Conservation (phyloP, 148 eudicot species). For the Silene uniflora region DNA sequence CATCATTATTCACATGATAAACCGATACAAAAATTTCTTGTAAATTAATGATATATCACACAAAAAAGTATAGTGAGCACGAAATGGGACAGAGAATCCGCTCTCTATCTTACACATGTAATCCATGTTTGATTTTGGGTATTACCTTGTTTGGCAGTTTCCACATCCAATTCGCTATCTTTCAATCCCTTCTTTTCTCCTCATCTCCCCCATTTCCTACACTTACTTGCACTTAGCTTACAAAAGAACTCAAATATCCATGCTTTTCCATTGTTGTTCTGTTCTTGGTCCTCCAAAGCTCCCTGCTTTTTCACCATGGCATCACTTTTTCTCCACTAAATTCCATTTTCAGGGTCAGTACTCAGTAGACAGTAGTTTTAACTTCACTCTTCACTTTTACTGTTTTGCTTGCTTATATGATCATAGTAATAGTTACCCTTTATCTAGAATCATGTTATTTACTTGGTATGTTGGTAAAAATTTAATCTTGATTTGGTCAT, state of each 20-base stretch:
- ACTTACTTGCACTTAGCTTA: neutral
- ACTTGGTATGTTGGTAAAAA: neutral
- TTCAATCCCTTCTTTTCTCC: neutral
- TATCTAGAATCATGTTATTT: neutral
- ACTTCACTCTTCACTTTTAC: neutral
- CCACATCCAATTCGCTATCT: neutral
- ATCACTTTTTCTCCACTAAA: constrained; percentile 19
- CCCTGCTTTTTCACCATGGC: constrained; percentile 16
- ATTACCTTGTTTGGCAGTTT: neutral
- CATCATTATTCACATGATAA: no score
- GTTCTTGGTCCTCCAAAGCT: constrained; percentile 26
- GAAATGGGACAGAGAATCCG: no score
- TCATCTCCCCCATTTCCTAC: neutral
- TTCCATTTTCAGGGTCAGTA: constrained; percentile 22
- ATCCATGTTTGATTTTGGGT: neutral
- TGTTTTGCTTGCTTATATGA: neutral
- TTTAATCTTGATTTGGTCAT: neutral
- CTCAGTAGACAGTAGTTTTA: no score
- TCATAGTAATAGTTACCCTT: constrained; percentile 9
- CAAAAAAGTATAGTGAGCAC: no score
- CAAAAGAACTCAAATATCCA: constrained; percentile 15
- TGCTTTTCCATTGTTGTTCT: constrained; percentile 32
- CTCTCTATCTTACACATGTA: no score
- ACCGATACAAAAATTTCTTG: no score
- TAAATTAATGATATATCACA: no score